Evolutionary conservation across 2,329 filamentous ascomycete species (phyloP).

Genomic region (Paradendryphiella salina): DNA sequence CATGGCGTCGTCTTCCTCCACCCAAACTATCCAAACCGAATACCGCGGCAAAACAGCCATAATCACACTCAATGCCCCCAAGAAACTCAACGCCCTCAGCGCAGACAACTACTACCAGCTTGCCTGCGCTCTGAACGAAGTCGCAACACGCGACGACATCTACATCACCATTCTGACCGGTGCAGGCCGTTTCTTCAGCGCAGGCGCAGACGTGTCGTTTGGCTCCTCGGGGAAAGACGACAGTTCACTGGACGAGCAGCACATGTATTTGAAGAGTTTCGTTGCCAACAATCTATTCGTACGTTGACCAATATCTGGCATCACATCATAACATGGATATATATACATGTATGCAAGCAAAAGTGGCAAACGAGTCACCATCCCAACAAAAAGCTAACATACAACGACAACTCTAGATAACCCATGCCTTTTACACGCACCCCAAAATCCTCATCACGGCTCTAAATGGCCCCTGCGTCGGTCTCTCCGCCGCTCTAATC

Average conservation of each 20-base stretch:
- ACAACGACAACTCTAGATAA: slow-evolving; percentile 61
- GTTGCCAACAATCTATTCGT: slow-evolving; percentile 73
- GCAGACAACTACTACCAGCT: slow-evolving; percentile 76
- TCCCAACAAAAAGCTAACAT: neutral
- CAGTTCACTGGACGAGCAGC: slow-evolving; percentile 47
- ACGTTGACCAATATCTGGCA: no score
- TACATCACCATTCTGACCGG: slow-evolving; percentile 83
- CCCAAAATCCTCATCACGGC: slow-evolving; percentile 90
- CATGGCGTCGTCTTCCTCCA: no score
- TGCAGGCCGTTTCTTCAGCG: slow-evolving; percentile 81
- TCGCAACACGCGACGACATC: slow-evolving; percentile 78
- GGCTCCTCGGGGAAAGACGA: slow-evolving; percentile 49
- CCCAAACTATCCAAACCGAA: slow-evolving; percentile 60
- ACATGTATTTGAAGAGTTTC: slow-evolving; percentile 71
- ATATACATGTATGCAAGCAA: no score
- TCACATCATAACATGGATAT: no score
- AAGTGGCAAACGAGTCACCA: no score
- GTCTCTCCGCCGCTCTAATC: slow-evolving; percentile 81
- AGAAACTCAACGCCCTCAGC: slow-evolving; percentile 84
- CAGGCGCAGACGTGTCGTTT: slow-evolving; percentile 80
- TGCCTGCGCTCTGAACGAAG: slow-evolving; percentile 71
- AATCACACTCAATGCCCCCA: slow-evolving; percentile 81
- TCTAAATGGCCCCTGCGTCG: slow-evolving; percentile 88
- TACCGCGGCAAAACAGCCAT: slow-evolving; percentile 74
- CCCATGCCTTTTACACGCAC: slow-evolving; percentile 87